phyloP scores from a whole-genome alignment of 2,329 filamentous ascomycete genomes.

The Tolypocladium pustulatum region DNA sequence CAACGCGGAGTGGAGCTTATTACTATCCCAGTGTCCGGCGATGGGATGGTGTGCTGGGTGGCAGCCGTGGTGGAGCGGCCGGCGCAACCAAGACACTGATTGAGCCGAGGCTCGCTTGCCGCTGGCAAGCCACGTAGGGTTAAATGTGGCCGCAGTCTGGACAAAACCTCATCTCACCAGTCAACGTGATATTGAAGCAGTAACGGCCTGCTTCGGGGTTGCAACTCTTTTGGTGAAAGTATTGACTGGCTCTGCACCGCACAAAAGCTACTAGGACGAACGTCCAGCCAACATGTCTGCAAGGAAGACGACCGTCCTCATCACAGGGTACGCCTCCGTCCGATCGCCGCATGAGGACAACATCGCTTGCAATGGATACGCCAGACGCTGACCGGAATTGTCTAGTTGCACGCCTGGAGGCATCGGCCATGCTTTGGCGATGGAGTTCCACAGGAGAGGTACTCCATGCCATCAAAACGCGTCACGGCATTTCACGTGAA shows the following conservation, averaged over 20 bases:
- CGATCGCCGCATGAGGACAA: neutral
- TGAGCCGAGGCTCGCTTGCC: neutral
- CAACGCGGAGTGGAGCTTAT: no score
- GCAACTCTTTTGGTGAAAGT: neutral
- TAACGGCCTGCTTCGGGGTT: neutral
- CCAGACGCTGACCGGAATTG: neutral
- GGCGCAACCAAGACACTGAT: neutral
- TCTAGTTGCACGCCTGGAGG: constrained; percentile 46
- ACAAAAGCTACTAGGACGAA: no score
- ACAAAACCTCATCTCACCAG: neutral
- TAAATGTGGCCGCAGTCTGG: neutral
- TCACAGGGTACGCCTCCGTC: constrained; percentile 32
- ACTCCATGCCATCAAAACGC: neutral
- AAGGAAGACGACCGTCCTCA: constrained; percentile 32
- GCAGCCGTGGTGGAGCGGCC: neutral
- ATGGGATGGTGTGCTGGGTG: neutral
- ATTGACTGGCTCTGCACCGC: neutral
- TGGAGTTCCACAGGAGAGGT: constrained; percentile 44
- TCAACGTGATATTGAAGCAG: neutral
- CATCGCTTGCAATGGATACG: no score
- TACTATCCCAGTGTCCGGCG: neutral
- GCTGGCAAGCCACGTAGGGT: neutral
- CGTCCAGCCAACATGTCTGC: constrained; percentile 8
- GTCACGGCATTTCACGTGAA: neutral
- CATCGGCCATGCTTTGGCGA: constrained; percentile 43